These are phyloP conservation scores for Colletotrichum tropicale DNA, from an alignment of 2,329 filamentous ascomycete genomes.

Conservation along the genomic window DNA sequence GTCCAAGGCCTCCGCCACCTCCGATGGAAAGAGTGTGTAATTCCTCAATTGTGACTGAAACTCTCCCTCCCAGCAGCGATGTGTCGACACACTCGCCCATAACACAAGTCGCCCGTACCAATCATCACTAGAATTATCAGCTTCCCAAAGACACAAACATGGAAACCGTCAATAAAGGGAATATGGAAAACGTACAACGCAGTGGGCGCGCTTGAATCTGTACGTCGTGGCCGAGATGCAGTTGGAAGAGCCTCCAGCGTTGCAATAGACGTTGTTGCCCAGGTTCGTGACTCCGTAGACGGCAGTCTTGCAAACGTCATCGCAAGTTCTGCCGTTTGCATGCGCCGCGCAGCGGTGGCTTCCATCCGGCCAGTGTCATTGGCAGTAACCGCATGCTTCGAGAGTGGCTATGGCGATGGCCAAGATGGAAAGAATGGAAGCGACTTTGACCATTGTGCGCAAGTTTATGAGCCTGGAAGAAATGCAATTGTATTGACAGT, in stretches of 20 bases:
- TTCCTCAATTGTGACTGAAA: neutral
- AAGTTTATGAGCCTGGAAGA: neutral
- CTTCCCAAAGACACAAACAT: neutral
- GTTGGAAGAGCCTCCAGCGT: neutral
- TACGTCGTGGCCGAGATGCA: neutral
- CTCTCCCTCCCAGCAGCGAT: neutral
- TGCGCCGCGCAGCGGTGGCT: neutral
- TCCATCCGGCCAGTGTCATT: neutral
- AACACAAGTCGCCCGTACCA: neutral
- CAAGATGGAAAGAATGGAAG: neutral
- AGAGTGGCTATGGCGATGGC: neutral
- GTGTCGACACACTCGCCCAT: too few species aligned
- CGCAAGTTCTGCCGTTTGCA: neutral
- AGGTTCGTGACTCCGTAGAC: neutral
- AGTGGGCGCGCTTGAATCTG: neutral
- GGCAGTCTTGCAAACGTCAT: neutral
- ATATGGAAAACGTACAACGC: fast-evolving
- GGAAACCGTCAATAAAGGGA: fast-evolving
- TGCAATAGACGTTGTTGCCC: neutral
- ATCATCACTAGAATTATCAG: neutral
- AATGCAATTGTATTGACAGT: neutral
- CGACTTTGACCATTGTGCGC: neutral
- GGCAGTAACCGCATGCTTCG: neutral
- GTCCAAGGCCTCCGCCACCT: neutral
- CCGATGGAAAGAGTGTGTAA: neutral